Evolutionary conservation across 1,284 basidiomycete species (phyloP).

Genomic region (Mycocalia duriaeana): DNA sequence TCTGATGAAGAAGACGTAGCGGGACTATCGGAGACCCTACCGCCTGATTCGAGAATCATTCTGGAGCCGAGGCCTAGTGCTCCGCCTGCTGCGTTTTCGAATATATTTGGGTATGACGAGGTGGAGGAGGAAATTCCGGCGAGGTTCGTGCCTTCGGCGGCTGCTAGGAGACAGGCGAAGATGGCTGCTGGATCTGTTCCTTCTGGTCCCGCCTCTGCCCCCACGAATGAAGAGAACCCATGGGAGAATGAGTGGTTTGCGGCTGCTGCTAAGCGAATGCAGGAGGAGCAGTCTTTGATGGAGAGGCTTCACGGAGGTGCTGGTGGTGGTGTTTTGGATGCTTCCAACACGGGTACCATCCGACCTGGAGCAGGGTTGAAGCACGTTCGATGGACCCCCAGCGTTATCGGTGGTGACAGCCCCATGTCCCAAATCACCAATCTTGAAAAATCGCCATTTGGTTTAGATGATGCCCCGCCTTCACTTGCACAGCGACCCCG

Average conservation of each 20-base stretch:
- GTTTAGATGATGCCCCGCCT: too few relatives aligned
- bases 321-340: constrained; percentile 7
- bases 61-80: constrained; percentile 37
- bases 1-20: constrained; percentile 38
- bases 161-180: too few relatives aligned
- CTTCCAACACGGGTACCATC: constrained; percentile 9
- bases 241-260: constrained; percentile 3
- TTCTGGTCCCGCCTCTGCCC: too few relatives aligned
- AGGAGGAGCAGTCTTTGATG: constrained; percentile 9
- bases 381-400: constrained; percentile 32
- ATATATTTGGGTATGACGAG: constrained; percentile 27
- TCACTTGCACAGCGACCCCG: too few relatives aligned
- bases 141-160: too few relatives aligned
- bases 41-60: constrained; percentile 29
- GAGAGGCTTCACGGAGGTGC: constrained; percentile 9
- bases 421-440: not conserved
- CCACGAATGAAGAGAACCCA: not conserved
- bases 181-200: not conserved
- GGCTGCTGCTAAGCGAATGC: constrained; percentile 1
- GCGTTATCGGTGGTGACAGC: constrained; percentile 7
- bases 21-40: constrained; percentile 23
- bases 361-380: constrained; percentile 12
- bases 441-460: too few relatives aligned
- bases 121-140: constrained; percentile 2
- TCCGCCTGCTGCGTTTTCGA: constrained; percentile 29